Evolutionary conservation across 2,329 filamentous ascomycete genomes (phyloP), one percentile per base, ranked within the genome.

Genomic region (Ambrosiella cleistominuta): DNA sequence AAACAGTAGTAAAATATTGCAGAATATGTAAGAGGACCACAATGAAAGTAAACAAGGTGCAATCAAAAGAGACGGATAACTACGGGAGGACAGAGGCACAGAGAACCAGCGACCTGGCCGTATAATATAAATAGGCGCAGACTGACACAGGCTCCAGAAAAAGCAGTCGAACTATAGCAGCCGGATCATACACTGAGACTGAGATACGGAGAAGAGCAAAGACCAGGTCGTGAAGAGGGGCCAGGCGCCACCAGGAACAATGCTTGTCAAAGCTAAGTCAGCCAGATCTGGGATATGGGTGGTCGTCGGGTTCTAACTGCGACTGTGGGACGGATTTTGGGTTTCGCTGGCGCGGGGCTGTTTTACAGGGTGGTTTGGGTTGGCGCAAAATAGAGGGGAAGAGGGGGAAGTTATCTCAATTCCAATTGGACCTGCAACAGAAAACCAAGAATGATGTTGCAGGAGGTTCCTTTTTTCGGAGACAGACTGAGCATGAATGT

Each of bases 331-430:
- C 37, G 27, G 35, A 39, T 57, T 40, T 37, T 50, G 13, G 44
- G 44, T 35, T 49, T 57, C 55, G 47, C 54, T 58, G 59, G 59
- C 56, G 59, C 56, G 59, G 59, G 59, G 59, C 50, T 58, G 53
- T 61, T 56, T 61, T 53, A 53, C 54, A 52, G 59, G 45, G 15
- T 54, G 56, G 38, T 40, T 56, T 19, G 54, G 53, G 27, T 40
- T 50, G 36, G 39, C 27, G 52, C 54, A 27, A n/a, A 44, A 56
- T 15, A 44, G 36, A 53, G 36, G 36, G 54, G 54, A 49, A 38
- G 36, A 42, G 35, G 36, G 40, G 19, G 11, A 51, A 19, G 19
- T 51, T 19, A 19, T 11, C 47, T 15, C 15, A 47, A 15, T 47
- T 36, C 47, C 47, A 51, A 51, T 51, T 51, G 44, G 44, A 7